Percentiles rank a stretch among this genome's conserved stretches.
Evolutionary conservation across 768 basidiomycete genomes (phyloP).

Genomic region (Mrakia hoshinonis): DNA sequence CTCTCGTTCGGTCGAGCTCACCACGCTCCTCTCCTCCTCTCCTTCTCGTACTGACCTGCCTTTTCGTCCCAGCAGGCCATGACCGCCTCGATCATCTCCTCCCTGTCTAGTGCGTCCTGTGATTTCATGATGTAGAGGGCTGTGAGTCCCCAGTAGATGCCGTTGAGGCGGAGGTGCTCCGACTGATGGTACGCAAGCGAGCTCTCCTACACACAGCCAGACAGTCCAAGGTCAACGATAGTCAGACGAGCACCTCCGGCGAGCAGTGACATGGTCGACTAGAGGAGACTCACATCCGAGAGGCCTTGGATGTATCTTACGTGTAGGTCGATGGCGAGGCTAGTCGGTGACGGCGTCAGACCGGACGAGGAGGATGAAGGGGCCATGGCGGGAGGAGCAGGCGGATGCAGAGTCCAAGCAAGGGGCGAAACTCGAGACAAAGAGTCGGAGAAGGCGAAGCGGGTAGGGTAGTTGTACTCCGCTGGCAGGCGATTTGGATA

Average conservation of each 20-base stretch:
- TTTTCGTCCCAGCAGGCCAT: slow-evolving; percentile 93
- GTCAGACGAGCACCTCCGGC: too few relatives aligned
- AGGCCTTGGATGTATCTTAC: slow-evolving; percentile 68
- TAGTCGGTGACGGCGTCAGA: neutral
- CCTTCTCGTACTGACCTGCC: slow-evolving; percentile 50
- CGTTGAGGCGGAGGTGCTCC: slow-evolving; percentile 86
- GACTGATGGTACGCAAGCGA: slow-evolving; percentile 84
- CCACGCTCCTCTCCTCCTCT: neutral
- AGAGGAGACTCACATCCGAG: neutral
- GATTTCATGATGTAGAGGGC: slow-evolving; percentile 73
- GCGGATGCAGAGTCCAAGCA: neutral
- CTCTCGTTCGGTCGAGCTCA: neutral
- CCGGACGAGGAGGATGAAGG: neutral
- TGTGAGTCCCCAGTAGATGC: slow-evolving; percentile 91
- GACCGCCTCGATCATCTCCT: slow-evolving; percentile 81
- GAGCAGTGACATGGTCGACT: neutral
- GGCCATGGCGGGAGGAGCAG: neutral
- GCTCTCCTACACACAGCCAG: slow-evolving; percentile 44
- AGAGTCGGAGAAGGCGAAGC: neutral
- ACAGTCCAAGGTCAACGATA: neutral
- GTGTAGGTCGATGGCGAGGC: slow-evolving; percentile 52
- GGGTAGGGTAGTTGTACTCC: too few relatives aligned
- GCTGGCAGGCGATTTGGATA: too few relatives aligned
- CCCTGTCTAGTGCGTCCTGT: slow-evolving; percentile 65
- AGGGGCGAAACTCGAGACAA: neutral